phyloP scores from a whole-genome alignment of 1,284 basidiomycete genomes.

The Gomphus bonarii region DNA sequence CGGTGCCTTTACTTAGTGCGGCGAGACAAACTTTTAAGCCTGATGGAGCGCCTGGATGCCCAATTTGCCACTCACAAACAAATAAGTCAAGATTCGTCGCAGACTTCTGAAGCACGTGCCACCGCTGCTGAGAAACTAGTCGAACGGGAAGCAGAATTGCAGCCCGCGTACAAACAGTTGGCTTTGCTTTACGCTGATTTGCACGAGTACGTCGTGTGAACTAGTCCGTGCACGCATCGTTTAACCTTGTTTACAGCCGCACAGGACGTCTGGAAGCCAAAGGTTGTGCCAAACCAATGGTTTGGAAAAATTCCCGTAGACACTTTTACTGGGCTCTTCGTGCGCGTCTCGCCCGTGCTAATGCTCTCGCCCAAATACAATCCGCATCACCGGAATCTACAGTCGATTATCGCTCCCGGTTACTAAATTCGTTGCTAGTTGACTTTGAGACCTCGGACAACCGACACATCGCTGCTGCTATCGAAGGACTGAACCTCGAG shows the following conservation, averaged over 20 bases:
- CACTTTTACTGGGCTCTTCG: constrained; percentile 96
- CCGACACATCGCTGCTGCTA: constrained; percentile 43
- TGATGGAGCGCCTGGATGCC: constrained; percentile 92
- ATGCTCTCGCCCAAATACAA: constrained; percentile 45
- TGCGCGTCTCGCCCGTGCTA: constrained; percentile 59
- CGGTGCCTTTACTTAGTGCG: constrained; percentile 34
- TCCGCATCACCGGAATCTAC: constrained; percentile 55
- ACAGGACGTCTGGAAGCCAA: constrained; percentile 97
- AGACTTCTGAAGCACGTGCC: constrained; percentile 65
- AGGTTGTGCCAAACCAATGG: constrained; percentile 75
- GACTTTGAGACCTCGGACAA: constrained; percentile 42
- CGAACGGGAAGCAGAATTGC: constrained; percentile 73
- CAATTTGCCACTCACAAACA: constrained; percentile 78
- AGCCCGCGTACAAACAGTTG: constrained; percentile 89
- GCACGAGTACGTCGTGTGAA: constrained; percentile 65
- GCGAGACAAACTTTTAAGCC: constrained; percentile 77
- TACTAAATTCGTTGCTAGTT: constrained; percentile 50
- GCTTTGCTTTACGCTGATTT: constrained; percentile 94
- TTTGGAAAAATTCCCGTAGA: constrained; percentile 85
- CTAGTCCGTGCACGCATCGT: not conserved
- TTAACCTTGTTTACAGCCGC: constrained; percentile 44
- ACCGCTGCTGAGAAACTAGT: constrained; percentile 59
- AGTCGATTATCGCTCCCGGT: constrained; percentile 45
- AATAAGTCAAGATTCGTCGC: constrained; percentile 64
- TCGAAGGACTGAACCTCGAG: constrained; percentile 60